These are phyloP conservation scores for Guadua angustifolia DNA, from an alignment of 176 grass and related monocot species.

Conservation along the genomic window DNA sequence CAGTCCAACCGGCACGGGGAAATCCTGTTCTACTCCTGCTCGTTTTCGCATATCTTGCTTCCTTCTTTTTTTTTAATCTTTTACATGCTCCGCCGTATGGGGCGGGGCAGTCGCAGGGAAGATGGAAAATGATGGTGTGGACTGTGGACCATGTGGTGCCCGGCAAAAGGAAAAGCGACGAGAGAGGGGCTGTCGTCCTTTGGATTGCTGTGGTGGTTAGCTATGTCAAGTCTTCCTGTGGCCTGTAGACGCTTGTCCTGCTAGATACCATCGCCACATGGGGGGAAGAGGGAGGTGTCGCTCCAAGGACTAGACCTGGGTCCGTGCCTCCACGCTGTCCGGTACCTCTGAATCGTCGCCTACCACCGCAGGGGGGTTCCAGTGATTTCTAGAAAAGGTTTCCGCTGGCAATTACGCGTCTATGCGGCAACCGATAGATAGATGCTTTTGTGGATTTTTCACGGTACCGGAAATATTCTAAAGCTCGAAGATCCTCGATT, in stretches of 20 bases:
- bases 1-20: neutral
- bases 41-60: no score
- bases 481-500: neutral
- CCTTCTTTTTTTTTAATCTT: neutral
- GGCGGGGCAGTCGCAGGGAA: neutral
- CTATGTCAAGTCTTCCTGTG: slow-evolving; percentile 20
- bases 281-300: neutral
- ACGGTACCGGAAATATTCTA: slow-evolving; percentile 9
- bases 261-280: slow-evolving; percentile 49
- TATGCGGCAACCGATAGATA: neutral
- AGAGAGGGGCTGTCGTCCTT: neutral
- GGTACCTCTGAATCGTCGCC: neutral
- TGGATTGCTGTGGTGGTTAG: slow-evolving; percentile 14
- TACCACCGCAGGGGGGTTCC: neutral
- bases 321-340: slow-evolving; percentile 27
- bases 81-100: neutral
- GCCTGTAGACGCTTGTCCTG: slow-evolving; percentile 8
- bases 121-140: neutral
- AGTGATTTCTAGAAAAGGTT: neutral
- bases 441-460: neutral
- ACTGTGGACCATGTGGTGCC: slow-evolving; percentile 7
- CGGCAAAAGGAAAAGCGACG: slow-evolving; percentile 35
- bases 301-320: neutral
- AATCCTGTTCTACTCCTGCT: neutral
- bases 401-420: neutral